A percentile compares a stretch with the other conserved stretches of the same genome.
Conservation (phyloP, 2,329 filamentous ascomycete species). For the Monosporascus sp. region DNA sequence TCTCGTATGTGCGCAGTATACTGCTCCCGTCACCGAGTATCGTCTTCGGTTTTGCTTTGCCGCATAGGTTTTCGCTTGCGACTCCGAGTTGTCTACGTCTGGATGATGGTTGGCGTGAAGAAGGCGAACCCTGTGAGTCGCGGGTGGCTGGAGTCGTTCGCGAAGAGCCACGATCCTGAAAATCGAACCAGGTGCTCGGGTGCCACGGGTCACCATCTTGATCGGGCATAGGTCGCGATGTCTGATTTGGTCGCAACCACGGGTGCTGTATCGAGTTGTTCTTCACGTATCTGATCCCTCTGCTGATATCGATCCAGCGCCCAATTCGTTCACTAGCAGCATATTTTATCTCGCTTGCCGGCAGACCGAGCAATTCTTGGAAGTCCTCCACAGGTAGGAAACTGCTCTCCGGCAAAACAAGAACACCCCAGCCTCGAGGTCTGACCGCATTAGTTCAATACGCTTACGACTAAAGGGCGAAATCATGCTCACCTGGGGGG, state of each 20-base stretch:
- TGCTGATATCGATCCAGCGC: conserved; percentile 20
- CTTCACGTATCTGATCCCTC: conserved; percentile 13
- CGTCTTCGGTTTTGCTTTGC: background rate
- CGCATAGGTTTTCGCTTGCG: background rate
- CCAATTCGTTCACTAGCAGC: conserved; percentile 11
- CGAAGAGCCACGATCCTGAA: background rate
- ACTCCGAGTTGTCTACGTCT: background rate
- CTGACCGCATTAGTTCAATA: conserved; percentile 13
- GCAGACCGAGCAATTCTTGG: conserved; percentile 26
- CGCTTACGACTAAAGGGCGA: background rate
- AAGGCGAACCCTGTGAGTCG: background rate
- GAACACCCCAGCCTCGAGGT: conserved; percentile 42
- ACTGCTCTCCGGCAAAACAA: conserved; percentile 37
- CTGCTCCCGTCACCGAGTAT: conserved; percentile 14
- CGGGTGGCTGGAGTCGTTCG: background rate
- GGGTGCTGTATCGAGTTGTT: conserved; percentile 21
- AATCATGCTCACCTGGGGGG: conserved; percentile 7
- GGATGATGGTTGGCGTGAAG: background rate
- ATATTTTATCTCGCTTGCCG: conserved; percentile 14
- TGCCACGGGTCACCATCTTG: conserved; percentile 5
- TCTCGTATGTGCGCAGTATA: conserved; percentile 44
- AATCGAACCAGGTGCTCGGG: background rate
- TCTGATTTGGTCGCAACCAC: conserved; percentile 14
- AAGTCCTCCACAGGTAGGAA: conserved; percentile 31
- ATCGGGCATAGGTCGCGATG: conserved; percentile 9